phyloP scores from a whole-genome alignment of 352 stramenopile genomes.

The Thalassiosira mediterranea region DNA sequence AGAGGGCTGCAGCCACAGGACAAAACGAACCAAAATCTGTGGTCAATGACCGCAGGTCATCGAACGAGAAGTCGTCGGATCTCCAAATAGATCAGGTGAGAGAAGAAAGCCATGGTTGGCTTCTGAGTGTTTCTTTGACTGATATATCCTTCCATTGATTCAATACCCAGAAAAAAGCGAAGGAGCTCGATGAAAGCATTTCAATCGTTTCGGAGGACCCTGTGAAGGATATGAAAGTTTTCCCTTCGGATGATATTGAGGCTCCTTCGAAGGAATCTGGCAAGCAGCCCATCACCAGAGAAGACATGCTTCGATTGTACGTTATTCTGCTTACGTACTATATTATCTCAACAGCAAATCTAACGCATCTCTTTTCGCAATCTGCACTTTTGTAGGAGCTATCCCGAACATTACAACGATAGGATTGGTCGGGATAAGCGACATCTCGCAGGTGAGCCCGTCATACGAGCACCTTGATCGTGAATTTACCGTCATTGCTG shows the following conservation, averaged over 20 bases:
- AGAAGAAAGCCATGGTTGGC: too few species aligned
- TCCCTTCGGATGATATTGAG: conserved; percentile 27
- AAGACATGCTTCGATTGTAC: conserved; percentile 40
- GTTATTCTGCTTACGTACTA: too few species aligned
- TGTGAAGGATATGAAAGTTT: too few species aligned
- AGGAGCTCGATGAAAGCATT: conserved; percentile 50
- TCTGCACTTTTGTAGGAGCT: too few species aligned
- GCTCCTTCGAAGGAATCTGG: not conserved
- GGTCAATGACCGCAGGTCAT: not conserved
- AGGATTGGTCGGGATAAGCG: conserved; percentile 69
- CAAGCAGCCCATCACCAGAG: not conserved
- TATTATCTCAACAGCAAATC: too few species aligned
- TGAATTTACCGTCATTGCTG: too few species aligned
- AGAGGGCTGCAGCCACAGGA: conserved; percentile 7
- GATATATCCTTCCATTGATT: not conserved
- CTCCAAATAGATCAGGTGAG: conserved; percentile 47
- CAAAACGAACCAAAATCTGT: too few species aligned
- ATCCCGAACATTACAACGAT: conserved; percentile 60
- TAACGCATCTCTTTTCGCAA: too few species aligned
- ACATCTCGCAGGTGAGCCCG: too few species aligned
- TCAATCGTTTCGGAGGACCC: too few species aligned
- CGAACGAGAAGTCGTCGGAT: not conserved
- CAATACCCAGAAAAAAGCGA: conserved; percentile 40
- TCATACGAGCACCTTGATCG: too few species aligned
- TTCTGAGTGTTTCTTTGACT: not conserved